A percentile compares a stretch with the other conserved stretches of the same genome.
phyloP scores from a whole-genome alignment of 805 yeast species.

The Monosporozyma solicola region DNA sequence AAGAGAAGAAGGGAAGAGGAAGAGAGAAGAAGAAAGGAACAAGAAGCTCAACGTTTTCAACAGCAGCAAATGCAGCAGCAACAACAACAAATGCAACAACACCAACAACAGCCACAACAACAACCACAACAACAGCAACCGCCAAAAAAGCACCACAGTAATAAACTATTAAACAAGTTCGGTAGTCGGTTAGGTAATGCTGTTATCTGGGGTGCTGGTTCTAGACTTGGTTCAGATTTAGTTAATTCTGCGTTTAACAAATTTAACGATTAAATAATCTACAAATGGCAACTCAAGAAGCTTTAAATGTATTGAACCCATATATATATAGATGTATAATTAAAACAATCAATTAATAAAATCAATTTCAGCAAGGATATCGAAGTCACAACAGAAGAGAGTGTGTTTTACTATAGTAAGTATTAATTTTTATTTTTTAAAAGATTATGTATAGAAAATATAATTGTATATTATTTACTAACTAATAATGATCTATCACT shows the following conservation, averaged over 20 bases:
- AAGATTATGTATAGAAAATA: neutral
- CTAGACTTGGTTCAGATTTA: constrained; percentile 76
- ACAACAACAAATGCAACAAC: constrained; percentile 2
- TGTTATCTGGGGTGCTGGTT: constrained; percentile 91
- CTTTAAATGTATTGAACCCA: neutral
- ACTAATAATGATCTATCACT: neutral
- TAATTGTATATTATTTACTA: neutral
- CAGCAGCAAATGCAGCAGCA: constrained; percentile 1
- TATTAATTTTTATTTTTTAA: neutral
- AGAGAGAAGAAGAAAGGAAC: constrained; percentile 1
- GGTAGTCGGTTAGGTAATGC: constrained; percentile 50
- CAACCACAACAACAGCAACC: constrained; percentile 1
- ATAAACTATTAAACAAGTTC: constrained; percentile 34
- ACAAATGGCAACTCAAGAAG: neutral
- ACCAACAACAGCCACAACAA: neutral
- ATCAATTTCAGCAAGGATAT: neutral
- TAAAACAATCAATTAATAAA: neutral
- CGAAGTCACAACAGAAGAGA: neutral
- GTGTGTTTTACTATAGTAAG: neutral
- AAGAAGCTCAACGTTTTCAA: neutral
- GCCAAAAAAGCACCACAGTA: neutral
- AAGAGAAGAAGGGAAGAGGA: neutral
- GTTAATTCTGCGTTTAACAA: constrained; percentile 56
- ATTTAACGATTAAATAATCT: neutral
- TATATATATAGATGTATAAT: neutral